phyloP scores from a whole-genome alignment of 805 yeast species.

The Candida maesae region DNA sequence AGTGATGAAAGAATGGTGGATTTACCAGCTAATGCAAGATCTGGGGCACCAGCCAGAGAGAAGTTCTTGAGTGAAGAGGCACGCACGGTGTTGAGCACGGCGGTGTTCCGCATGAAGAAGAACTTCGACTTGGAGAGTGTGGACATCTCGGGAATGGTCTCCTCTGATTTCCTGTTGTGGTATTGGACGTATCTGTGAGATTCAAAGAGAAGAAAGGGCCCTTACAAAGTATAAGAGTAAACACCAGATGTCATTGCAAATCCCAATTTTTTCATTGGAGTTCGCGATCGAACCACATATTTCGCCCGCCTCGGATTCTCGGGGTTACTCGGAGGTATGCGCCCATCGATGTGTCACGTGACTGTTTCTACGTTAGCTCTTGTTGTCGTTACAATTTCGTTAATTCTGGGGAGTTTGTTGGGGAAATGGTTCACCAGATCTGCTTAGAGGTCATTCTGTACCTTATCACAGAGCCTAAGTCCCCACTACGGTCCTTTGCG shows the following conservation, averaged over 20 bases:
- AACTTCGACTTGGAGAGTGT: slow-evolving; percentile 48
- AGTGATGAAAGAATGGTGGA: slow-evolving; percentile 9
- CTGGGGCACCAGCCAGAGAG: slow-evolving; percentile 11
- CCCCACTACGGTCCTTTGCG: slow-evolving; percentile 28
- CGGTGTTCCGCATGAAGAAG: slow-evolving; percentile 53
- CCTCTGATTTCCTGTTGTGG: too few species aligned
- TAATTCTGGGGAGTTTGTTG: neutral
- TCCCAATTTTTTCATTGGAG: slow-evolving; percentile 18
- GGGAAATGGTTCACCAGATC: slow-evolving; percentile 39
- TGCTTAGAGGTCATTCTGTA: slow-evolving; percentile 75
- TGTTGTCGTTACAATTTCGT: neutral
- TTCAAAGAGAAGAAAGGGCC: too few species aligned
- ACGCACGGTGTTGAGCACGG: slow-evolving; percentile 36
- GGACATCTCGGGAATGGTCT: slow-evolving; percentile 20
- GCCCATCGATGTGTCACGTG: too few species aligned
- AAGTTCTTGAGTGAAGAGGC: slow-evolving; percentile 20
- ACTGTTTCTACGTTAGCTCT: too few species aligned
- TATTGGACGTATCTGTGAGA: too few species aligned
- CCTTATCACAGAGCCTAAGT: slow-evolving; percentile 50
- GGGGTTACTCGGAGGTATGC: slow-evolving; percentile 1
- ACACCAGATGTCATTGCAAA: slow-evolving; percentile 2
- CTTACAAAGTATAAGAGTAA: too few species aligned
- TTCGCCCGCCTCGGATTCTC: neutral
- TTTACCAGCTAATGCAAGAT: slow-evolving; percentile 1
- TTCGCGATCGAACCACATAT: neutral